These are phyloP conservation scores for Centaurea solstitialis DNA, from an alignment of 129 eudicot genomes.

Conservation along the genomic window DNA sequence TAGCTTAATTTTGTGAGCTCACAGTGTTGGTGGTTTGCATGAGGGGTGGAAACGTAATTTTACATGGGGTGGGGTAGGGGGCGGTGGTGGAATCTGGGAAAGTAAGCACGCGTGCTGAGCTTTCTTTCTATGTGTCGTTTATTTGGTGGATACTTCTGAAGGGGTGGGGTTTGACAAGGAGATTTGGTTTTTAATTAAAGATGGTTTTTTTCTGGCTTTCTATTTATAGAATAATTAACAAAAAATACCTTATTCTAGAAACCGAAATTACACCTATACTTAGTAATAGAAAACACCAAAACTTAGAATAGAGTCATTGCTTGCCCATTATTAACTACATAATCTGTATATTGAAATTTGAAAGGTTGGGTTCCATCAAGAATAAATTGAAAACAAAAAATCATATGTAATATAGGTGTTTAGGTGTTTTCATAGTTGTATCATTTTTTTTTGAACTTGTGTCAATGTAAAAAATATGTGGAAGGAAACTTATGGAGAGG, in stretches of 20 bases:
- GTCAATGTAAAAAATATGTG: background rate
- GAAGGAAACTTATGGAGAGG: background rate
- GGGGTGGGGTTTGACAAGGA: conserved; percentile 24
- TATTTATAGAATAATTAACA: conserved; percentile 1
- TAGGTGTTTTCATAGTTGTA: no score
- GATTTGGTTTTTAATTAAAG: background rate
- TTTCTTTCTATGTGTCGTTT: conserved; percentile 57
- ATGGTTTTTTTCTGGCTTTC: background rate
- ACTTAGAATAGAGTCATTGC: background rate
- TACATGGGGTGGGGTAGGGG: conserved; percentile 24
- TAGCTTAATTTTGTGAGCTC: no score
- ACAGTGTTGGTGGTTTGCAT: background rate
- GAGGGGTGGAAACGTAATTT: conserved; percentile 21
- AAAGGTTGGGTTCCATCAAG: no score
- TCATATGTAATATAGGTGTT: no score
- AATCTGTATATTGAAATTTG: no score
- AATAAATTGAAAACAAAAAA: no score
- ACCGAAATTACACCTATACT: conserved; percentile 2
- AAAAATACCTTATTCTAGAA: background rate
- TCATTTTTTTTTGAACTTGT: no score
- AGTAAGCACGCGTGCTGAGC: conserved; percentile 68
- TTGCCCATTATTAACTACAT: background rate
- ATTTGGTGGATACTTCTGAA: conserved; percentile 23
- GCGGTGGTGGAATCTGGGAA: conserved; percentile 48
- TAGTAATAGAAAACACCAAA: background rate